Percentiles rank a stretch among this genome's conserved stretches.
Evolutionary conservation across 2,329 filamentous ascomycete species (phyloP).

Genomic region (Fusarium dimerum): DNA sequence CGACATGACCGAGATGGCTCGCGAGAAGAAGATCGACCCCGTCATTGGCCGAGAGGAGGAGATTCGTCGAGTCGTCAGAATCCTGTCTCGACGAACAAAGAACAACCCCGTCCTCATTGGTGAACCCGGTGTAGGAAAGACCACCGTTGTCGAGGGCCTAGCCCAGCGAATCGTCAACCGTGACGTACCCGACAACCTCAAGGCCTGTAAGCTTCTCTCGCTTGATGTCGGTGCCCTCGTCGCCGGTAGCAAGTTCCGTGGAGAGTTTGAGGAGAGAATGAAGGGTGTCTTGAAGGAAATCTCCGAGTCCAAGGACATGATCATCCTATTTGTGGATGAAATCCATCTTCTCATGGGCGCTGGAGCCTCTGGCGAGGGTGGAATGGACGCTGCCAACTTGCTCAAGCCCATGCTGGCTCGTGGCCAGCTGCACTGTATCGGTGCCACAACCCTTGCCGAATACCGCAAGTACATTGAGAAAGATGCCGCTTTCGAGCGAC

Average conservation of each 20-base stretch:
- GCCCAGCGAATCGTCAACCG: conserved; percentile 95
- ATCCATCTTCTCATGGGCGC: conserved; percentile 99
- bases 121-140: conserved; percentile 98
- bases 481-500: conserved; percentile 94
- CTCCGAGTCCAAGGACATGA: conserved; percentile 90
- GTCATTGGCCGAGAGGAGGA: conserved; percentile 97
- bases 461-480: conserved; percentile 99
- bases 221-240: conserved; percentile 94
- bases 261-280: conserved; percentile 99
- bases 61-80: conserved; percentile 87
- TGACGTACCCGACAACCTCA: conserved; percentile 93
- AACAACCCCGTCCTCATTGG: conserved; percentile 98
- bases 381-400: conserved; percentile 98
- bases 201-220: conserved; percentile 89
- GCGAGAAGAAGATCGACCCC: conserved; percentile 96
- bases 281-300: conserved; percentile 99
- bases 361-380: conserved; percentile 89
- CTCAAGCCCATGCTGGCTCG: conserved; percentile 98
- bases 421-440: conserved; percentile 96
- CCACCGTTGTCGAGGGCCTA: conserved; percentile 93
- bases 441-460: conserved; percentile 90
- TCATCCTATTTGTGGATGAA: conserved; percentile 97
- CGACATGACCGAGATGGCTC: conserved; percentile 94
- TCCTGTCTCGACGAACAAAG: conserved; percentile 90
- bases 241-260: conserved; percentile 96